Conservation (phyloP, 2,329 filamentous ascomycete species). For the Knoxdaviesia capensis region DNA sequence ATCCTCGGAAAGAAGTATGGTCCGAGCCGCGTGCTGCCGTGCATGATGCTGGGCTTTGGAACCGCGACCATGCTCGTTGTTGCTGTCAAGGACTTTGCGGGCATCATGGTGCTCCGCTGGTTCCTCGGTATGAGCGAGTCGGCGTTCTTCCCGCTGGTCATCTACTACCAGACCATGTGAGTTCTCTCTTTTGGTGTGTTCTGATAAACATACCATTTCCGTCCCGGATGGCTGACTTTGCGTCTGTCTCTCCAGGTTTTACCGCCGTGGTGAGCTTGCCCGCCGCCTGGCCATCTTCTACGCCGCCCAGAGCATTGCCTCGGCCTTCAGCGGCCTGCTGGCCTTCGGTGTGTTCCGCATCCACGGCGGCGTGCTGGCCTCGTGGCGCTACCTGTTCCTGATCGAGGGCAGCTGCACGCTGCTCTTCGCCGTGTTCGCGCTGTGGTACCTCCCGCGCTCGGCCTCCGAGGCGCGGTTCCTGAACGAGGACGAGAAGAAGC, state of each 20-base stretch:
- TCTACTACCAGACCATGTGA: constrained; percentile 25
- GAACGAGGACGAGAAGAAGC: constrained; percentile 39
- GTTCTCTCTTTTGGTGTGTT: background rate
- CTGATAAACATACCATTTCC: background rate
- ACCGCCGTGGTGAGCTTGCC: constrained; percentile 23
- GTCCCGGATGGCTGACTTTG: constrained; percentile 15
- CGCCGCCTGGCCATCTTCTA: constrained; percentile 45
- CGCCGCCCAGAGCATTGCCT: constrained; percentile 54
- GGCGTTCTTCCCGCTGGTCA: constrained; percentile 31
- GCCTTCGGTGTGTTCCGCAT: constrained; percentile 29
- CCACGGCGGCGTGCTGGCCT: constrained; percentile 13
- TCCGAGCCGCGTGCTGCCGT: constrained; percentile 42
- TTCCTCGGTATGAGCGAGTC: constrained; percentile 33
- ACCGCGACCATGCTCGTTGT: constrained; percentile 40
- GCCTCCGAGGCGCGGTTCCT: constrained; percentile 46
- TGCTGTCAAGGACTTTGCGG: constrained; percentile 25
- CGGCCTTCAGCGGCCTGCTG: constrained; percentile 27
- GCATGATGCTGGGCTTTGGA: constrained; percentile 56
- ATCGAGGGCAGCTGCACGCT: constrained; percentile 38
- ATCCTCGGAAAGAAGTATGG: constrained; percentile 55
- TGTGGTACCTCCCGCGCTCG: constrained; percentile 46
- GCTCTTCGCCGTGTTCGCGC: constrained; percentile 41
- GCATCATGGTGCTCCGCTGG: constrained; percentile 27
- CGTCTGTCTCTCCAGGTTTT: constrained; percentile 17
- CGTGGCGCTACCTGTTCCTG: constrained; percentile 31